phyloP scores from a whole-genome alignment of 2,329 filamentous ascomycete genomes.

The Macroventuria anomochaeta region DNA sequence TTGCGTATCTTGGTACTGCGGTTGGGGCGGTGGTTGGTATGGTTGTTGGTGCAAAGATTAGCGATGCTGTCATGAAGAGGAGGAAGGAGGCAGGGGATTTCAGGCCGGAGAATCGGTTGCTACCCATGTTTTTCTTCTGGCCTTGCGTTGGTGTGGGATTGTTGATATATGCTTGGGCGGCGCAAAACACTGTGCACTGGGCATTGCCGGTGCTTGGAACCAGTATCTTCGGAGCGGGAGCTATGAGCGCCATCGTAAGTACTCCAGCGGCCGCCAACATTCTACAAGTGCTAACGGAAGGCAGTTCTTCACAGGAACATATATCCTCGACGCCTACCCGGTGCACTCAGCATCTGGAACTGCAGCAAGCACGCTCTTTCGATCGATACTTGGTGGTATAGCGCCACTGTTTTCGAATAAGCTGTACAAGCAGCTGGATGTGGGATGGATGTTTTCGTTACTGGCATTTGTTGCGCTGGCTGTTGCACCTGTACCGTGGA shows the following conservation, averaged over 20 bases:
- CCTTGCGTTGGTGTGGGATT: neutral
- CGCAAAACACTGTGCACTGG: neutral
- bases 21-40: constrained; percentile 43
- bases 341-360: neutral
- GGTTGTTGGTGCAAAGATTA: constrained; percentile 31
- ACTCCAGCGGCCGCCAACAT: neutral
- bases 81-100: neutral
- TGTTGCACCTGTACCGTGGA: neutral
- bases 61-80: neutral
- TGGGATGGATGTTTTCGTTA: neutral
- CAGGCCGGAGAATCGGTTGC: neutral
- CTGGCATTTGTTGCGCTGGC: neutral
- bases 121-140: neutral
- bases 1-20: constrained; percentile 35
- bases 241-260: neutral
- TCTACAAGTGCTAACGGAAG: neutral
- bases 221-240: neutral
- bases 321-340: neutral
- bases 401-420: neutral
- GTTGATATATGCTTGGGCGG: neutral
- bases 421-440: neutral
- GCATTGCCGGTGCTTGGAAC: neutral
- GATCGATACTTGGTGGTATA: neutral
- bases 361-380: neutral
- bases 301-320: neutral